These are phyloP conservation scores for Rachicladosporium sp. DNA, from an alignment of 2,329 filamentous ascomycete genomes.

Conservation along the genomic window DNA sequence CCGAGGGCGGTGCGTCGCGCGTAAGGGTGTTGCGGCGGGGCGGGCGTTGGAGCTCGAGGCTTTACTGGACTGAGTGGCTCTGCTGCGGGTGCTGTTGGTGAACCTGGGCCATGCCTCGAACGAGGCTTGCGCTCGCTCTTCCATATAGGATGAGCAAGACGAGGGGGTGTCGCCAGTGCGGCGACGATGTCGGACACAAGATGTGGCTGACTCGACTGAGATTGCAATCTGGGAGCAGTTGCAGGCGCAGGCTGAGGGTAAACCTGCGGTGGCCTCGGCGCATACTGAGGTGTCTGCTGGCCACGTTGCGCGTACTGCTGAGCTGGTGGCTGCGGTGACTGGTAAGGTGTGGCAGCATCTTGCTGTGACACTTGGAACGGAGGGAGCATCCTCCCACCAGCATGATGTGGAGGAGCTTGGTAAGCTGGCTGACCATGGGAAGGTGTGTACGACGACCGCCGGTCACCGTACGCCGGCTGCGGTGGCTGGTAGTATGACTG, in stretches of 20 bases:
- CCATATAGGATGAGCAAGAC: conserved; percentile 15
- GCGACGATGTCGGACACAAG: conserved; percentile 15
- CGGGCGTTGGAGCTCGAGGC: conserved; percentile 7
- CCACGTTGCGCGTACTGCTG: conserved; percentile 11
- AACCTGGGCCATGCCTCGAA: conserved; percentile 9
- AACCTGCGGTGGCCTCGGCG: neutral
- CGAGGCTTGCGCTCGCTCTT: conserved; percentile 17
- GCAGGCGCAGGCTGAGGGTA: conserved; percentile 10
- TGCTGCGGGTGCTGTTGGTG: conserved; percentile 14
- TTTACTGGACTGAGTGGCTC: conserved; percentile 24
- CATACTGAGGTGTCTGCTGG: conserved; percentile 9
- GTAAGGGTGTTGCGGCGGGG: conserved; percentile 23
- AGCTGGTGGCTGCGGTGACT: conserved; percentile 10
- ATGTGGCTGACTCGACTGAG: conserved; percentile 9
- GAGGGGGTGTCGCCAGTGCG: conserved; percentile 18
- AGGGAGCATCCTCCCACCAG: conserved; percentile 34
- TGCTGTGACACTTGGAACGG: conserved; percentile 36
- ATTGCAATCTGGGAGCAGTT: conserved; percentile 13
- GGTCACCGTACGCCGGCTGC: conserved; percentile 14
- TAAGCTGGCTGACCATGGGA: conserved; percentile 13
- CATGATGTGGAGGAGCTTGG: conserved; percentile 24
- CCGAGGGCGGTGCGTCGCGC: conserved; percentile 10
- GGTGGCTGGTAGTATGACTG: conserved; percentile 23
- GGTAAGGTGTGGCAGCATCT: conserved; percentile 18
- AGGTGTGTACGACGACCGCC: conserved; percentile 17